These are phyloP conservation scores for Mycena capillaripes DNA, from an alignment of 768 basidiomycete genomes.

Conservation along the genomic window DNA sequence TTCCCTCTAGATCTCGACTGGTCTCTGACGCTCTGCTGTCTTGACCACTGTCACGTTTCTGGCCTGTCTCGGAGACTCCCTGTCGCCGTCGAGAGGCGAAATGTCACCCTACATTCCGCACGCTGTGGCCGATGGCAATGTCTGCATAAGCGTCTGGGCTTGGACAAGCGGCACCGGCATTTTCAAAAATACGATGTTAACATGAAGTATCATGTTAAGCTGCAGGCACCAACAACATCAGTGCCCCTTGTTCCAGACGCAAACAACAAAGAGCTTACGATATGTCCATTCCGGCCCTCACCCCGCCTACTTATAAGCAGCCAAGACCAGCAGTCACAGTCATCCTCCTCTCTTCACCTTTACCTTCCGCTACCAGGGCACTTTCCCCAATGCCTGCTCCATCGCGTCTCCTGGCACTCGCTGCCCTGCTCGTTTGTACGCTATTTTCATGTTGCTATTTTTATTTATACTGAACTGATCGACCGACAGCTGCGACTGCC, in stretches of 20 bases:
- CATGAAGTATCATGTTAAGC: conserved; percentile 12
- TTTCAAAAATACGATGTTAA: conserved; percentile 29
- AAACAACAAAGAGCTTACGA: neutral
- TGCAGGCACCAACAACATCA: conserved; percentile 32
- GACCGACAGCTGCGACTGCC: conserved; percentile 36
- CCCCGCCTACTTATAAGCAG: conserved; percentile 10
- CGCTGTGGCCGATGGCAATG: neutral
- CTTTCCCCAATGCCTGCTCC: conserved; percentile 31
- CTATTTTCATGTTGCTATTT: neutral
- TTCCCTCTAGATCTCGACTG: neutral
- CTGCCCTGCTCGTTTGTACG: conserved; percentile 29
- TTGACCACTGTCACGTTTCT: neutral
- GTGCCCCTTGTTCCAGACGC: conserved; percentile 11
- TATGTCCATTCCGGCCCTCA: too few species aligned
- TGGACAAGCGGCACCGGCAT: conserved; percentile 27
- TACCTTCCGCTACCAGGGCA: too few species aligned
- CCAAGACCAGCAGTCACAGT: neutral
- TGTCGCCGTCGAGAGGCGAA: neutral
- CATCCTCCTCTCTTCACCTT: neutral
- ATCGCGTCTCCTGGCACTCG: conserved; percentile 29
- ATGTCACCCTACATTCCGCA: neutral
- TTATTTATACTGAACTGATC: neutral
- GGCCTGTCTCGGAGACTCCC: neutral
- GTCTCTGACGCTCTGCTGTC: neutral
- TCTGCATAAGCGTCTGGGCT: conserved; percentile 10